A percentile compares a stretch with the other conserved stretches of the same genome.
Conservation (phyloP, 768 basidiomycete genomes). For the Suillus occidentalis region DNA sequence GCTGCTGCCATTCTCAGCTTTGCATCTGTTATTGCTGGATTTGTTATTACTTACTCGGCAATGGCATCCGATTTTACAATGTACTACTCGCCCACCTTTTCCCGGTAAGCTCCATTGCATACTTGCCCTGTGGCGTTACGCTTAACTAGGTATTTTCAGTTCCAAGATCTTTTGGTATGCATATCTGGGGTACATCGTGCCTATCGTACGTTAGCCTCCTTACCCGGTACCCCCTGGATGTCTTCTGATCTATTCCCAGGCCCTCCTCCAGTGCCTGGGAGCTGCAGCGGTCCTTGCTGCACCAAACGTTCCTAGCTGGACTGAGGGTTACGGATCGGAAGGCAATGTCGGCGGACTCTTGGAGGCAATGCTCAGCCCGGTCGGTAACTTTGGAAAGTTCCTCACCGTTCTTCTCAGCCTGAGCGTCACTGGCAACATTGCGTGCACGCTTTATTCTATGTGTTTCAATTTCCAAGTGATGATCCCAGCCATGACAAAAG, state of each 20-base stretch:
- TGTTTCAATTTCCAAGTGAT: constrained; percentile 73
- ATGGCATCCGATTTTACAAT: constrained; percentile 74
- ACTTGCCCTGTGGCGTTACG: neutral
- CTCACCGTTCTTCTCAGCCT: constrained; percentile 72
- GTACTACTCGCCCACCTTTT: constrained; percentile 60
- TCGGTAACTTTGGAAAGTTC: constrained; percentile 68
- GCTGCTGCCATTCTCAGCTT: constrained; percentile 60
- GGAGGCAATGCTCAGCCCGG: constrained; percentile 59
- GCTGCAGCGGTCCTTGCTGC: constrained; percentile 65
- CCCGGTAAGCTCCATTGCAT: constrained; percentile 44
- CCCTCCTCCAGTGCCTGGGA: constrained; percentile 56
- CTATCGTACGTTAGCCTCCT: constrained; percentile 51
- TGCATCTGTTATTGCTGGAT: constrained; percentile 70
- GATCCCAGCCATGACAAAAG: constrained; percentile 52
- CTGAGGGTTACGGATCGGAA: constrained; percentile 48
- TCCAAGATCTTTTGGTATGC: constrained; percentile 63
- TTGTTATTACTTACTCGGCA: constrained; percentile 61
- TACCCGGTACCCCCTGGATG: constrained; percentile 2
- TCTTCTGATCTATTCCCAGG: constrained; percentile 17
- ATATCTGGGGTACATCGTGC: constrained; percentile 62
- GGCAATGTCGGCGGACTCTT: constrained; percentile 67
- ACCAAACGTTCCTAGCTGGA: constrained; percentile 55
- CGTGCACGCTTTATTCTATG: constrained; percentile 80
- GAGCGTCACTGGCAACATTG: constrained; percentile 77
- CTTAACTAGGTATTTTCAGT: constrained; percentile 32